A percentile compares a stretch with the other conserved stretches of the same genome.
Conservation (phyloP, 106 monocot species). For the Platanthera zijinensis region DNA sequence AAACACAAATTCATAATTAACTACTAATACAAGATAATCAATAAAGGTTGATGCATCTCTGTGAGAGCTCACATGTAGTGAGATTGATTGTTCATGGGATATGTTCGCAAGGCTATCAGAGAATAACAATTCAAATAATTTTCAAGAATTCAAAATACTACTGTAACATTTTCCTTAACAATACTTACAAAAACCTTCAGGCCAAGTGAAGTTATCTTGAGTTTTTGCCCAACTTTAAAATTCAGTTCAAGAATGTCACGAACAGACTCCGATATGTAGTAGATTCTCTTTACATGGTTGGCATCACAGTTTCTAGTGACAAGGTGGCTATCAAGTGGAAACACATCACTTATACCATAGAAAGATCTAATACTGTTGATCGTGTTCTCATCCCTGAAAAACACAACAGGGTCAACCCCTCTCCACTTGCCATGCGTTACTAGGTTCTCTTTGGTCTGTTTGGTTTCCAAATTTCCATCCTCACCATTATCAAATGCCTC, state of each 20-base stretch:
- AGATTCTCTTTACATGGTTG: constrained; percentile 87
- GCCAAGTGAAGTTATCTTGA: constrained; percentile 94
- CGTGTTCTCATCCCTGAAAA: constrained; percentile 55
- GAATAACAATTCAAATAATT: not conserved
- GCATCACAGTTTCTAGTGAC: constrained; percentile 79
- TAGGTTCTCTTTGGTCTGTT: constrained; percentile 20
- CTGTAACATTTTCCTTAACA: constrained; percentile 1
- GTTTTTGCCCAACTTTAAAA: constrained; percentile 65
- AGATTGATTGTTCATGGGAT: too few species aligned
- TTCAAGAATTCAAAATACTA: not conserved
- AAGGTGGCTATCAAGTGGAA: constrained; percentile 71
- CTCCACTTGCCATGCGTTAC: constrained; percentile 73
- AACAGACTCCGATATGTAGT: constrained; percentile 84
- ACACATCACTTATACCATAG: constrained; percentile 69
- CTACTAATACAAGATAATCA: too few species aligned
- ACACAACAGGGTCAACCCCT: constrained; percentile 93
- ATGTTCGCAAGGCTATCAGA: too few species aligned
- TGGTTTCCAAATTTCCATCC: constrained; percentile 9
- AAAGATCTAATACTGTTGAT: constrained; percentile 67
- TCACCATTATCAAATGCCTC: constrained; percentile 11
- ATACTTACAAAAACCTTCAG: constrained; percentile 92
- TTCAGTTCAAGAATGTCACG: constrained; percentile 62
- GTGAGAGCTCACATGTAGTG: too few species aligned
- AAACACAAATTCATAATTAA: too few species aligned
- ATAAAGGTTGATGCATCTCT: too few species aligned